These are phyloP conservation scores for Cladophialophora yegresii DNA, from an alignment of 2,329 filamentous ascomycete genomes.

Conservation along the genomic window DNA sequence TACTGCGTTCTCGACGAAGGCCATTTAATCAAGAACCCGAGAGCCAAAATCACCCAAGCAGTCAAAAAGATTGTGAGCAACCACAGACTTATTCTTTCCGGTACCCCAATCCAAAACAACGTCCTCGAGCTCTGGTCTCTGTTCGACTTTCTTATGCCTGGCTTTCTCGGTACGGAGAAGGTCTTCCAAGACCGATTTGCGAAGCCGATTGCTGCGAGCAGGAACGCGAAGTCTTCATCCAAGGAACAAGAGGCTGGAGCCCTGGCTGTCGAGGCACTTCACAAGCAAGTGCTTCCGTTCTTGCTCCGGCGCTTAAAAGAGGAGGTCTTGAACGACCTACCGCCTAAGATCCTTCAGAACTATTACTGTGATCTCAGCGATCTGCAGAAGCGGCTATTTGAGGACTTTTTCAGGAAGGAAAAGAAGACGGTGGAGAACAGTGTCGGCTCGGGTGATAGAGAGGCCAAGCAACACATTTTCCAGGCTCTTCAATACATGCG, in stretches of 20 bases:
- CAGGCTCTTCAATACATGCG: conserved; percentile 99
- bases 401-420: conserved; percentile 93
- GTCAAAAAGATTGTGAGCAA: conserved; percentile 90
- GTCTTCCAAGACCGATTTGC: conserved; percentile 96
- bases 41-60: conserved; percentile 90
- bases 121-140: conserved; percentile 96
- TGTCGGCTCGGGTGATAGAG: conserved; percentile 81
- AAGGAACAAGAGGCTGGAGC: conserved; percentile 98
- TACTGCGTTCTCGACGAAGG: conserved; percentile 97
- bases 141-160: conserved; percentile 98
- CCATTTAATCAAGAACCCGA: conserved; percentile 97
- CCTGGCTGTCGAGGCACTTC: conserved; percentile 92
- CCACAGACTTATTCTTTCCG: conserved; percentile 92
- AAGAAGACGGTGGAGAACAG: conserved; percentile 83
- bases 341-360: conserved; percentile 97
- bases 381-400: conserved; percentile 89
- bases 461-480: conserved; percentile 98
- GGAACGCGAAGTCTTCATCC: conserved; percentile 94
- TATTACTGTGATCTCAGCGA: conserved; percentile 99
- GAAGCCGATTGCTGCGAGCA: conserved; percentile 90
- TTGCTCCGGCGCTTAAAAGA: conserved; percentile 93
- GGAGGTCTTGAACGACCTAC: conserved; percentile 92
- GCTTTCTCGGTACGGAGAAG: conserved; percentile 92
- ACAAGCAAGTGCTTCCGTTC: conserved; percentile 98
- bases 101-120: conserved; percentile 97